Conservation (phyloP, 108 stramenopile species). For the Skeletonema costatum region DNA sequence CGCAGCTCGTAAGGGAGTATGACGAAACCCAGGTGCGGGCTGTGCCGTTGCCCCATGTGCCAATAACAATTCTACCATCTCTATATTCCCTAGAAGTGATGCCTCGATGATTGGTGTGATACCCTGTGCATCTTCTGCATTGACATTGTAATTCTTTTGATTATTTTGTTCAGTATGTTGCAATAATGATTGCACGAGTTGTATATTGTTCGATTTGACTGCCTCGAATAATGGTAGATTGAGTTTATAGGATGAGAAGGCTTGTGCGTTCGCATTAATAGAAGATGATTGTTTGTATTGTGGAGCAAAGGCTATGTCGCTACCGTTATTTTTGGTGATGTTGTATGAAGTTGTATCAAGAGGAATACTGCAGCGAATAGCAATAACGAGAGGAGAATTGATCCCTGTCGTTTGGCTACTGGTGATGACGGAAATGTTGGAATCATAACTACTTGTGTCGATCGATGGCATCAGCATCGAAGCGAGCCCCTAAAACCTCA, state of each 20-base stretch:
- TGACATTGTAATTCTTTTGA: slow-evolving; percentile 25
- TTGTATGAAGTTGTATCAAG: neutral
- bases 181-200: slow-evolving; percentile 25
- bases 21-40: slow-evolving; percentile 36
- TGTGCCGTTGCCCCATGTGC: slow-evolving; percentile 36
- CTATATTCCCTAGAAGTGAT: slow-evolving; percentile 34
- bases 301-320: neutral
- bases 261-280: neutral
- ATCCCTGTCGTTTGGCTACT: neutral
- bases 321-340: neutral
- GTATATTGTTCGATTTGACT: slow-evolving; percentile 29
- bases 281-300: neutral
- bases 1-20: slow-evolving; percentile 47
- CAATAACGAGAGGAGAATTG: neutral
- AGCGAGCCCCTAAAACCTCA: too few species aligned
- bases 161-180: neutral
- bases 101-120: slow-evolving; percentile 53
- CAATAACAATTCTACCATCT: slow-evolving; percentile 33
- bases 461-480: too few species aligned
- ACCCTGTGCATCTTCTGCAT: slow-evolving; percentile 42
- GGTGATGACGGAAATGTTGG: neutral
- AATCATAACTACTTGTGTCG: neutral
- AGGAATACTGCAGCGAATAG: neutral
- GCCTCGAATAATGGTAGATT: slow-evolving; percentile 48
- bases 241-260: slow-evolving; percentile 4